Base-by-base conservation (phyloP, 2,329 filamentous ascomycete species). In the Scortechinia acanthostroma region DNA sequence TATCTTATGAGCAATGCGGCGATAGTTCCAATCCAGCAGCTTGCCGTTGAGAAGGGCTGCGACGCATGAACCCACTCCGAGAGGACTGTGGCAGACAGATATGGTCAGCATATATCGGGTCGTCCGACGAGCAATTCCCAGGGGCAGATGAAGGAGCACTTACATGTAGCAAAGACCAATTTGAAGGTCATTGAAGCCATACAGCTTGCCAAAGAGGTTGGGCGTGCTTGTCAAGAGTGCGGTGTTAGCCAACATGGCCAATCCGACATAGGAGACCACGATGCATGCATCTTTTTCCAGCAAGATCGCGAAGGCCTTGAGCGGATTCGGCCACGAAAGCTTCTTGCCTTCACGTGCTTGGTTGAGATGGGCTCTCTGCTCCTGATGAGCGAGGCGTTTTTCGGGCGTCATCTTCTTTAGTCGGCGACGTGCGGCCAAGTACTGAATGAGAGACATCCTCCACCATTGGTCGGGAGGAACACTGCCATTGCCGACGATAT, bases 11-110 rank as follows among this genome's bases (percentile, higher is more conserved):
- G 86, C 85, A 42, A 81, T 73, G 30, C 84, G 76, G 4, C 79
- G 72, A 59, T 87, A 94, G 58, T 90, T 90, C 70, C 77, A 81
- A 59, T 79, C 74, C 42, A 76, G 63, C 5, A 80, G 49, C 23
- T 61, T 60, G 3, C 87, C 84, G 49, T 77, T 74, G n/a, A 59
- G 56, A 21, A 77, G 52, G 13, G 72, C 68, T 1, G 73, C 67
- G 6, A 68, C 47, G 30, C 65, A 71, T 47, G 70, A 76, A 3
- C 73, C 73, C 2, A 69, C 53, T 1, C 74, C 75, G 44, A 77
- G 72, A 1, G 74, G 74, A 30, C 25, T 30, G 25, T 30, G 10
- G 10, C 25, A 10, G 25, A 10, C n/a, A 30, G 25, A n/a, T n/a
- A n/a, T n/a, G n/a, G n/a, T n/a, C n/a, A n/a, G n/a, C n/a, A n/a